Evolutionary conservation across 805 yeast species (phyloP).

Genomic region (Tetrapisispora arboricola): DNA sequence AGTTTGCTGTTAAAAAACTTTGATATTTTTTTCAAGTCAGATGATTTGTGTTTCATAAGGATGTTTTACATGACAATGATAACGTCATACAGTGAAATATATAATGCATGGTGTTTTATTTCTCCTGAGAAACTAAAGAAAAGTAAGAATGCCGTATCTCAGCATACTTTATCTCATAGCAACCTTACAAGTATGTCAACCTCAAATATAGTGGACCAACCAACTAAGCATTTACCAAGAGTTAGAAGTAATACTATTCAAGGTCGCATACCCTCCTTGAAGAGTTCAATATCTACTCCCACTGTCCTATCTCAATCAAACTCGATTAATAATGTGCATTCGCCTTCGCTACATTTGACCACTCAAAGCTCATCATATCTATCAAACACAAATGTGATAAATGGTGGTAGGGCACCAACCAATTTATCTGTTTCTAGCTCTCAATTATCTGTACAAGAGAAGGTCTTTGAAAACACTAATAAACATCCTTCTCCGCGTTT

Average conservation of each 20-base stretch:
- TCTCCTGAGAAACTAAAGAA: background rate
- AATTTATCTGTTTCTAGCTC: background rate
- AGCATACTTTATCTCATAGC: background rate
- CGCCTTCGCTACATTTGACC: conserved; percentile 8
- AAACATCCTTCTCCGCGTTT: conserved; percentile 1
- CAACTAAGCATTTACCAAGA: conserved; percentile 11
- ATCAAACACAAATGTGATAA: background rate
- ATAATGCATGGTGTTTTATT: conserved; percentile 47
- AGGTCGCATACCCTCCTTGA: background rate
- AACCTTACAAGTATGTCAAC: background rate
- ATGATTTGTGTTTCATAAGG: conserved; percentile 56
- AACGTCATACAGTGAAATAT: conserved; percentile 56
- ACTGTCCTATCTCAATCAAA: background rate
- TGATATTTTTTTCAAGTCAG: conserved; percentile 38
- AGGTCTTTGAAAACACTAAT: background rate
- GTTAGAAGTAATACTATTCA: conserved; percentile 22
- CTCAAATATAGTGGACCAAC: background rate
- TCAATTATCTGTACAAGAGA: background rate
- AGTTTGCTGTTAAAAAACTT: conserved; percentile 37
- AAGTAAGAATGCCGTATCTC: background rate
- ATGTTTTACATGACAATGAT: conserved; percentile 50
- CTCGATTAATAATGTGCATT: background rate
- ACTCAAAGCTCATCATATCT: conserved; percentile 3
- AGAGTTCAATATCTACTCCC: background rate
- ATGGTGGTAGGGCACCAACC: background rate